These are phyloP conservation scores for Trichomonas vaginalis DNA, from an alignment of 208 protist genomes.

Conservation along the genomic window DNA sequence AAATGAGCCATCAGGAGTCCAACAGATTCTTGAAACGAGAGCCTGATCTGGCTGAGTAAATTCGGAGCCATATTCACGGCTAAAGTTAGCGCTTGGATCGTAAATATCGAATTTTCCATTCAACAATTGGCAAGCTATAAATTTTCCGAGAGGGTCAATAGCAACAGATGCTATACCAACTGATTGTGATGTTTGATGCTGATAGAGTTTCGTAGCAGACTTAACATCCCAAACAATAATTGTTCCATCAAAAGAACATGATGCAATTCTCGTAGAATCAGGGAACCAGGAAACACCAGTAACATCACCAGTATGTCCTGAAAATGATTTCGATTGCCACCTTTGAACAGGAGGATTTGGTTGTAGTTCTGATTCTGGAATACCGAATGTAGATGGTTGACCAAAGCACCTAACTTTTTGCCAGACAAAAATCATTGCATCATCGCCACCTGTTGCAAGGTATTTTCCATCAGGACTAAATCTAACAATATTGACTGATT, in stretches of 20 bases:
- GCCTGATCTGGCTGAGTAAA: background rate
- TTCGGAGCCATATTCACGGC: background rate
- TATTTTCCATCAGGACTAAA: constrained; percentile 15
- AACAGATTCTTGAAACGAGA: background rate
- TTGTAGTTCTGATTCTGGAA: background rate
- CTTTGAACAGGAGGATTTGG: background rate
- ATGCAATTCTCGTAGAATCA: background rate
- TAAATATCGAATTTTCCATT: background rate
- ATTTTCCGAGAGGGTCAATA: background rate
- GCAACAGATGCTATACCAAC: background rate
- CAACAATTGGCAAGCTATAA: background rate
- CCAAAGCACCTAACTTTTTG: background rate
- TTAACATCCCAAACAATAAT: constrained; percentile 4
- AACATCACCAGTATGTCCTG: background rate
- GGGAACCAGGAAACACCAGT: background rate
- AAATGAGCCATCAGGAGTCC: background rate
- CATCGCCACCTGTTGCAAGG: background rate
- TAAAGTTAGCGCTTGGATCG: background rate
- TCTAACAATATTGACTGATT: background rate
- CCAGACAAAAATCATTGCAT: background rate
- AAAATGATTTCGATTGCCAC: background rate
- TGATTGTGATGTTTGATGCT: background rate
- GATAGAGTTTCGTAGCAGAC: background rate
- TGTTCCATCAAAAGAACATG: background rate
- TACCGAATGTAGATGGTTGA: background rate